Evolutionary conservation across 2,329 filamentous ascomycete genomes (phyloP).

Genomic region (Curvularia verruculosa): DNA sequence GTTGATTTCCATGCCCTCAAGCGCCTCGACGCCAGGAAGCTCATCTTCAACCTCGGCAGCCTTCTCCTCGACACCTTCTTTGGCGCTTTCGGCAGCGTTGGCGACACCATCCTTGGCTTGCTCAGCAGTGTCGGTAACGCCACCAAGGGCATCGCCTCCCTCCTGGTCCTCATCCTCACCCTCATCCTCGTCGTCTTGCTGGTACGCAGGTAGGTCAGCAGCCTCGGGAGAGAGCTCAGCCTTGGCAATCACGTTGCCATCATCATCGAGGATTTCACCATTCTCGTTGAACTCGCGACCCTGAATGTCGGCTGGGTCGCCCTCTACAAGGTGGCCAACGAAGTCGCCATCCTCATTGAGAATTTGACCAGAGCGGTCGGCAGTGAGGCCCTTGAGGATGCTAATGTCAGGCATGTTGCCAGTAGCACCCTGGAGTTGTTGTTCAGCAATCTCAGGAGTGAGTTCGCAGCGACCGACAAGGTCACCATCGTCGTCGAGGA

Average conservation of each 20-base stretch:
- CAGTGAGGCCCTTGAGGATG: conserved; percentile 56
- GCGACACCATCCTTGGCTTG: conserved; percentile 37
- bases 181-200: conserved; percentile 26
- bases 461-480: conserved; percentile 61
- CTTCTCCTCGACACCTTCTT: conserved; percentile 40
- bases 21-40: conserved; percentile 58
- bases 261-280: conserved; percentile 62
- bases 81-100: conserved; percentile 38
- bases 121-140: conserved; percentile 23
- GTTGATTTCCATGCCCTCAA: conserved; percentile 59
- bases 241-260: conserved; percentile 60
- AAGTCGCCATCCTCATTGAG: conserved; percentile 59
- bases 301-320: conserved; percentile 56
- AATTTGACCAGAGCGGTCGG: conserved; percentile 55
- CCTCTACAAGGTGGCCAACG: conserved; percentile 55
- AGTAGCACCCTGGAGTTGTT: conserved; percentile 49
- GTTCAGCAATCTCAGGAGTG: conserved; percentile 53
- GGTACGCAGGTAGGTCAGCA: conserved; percentile 47
- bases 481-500: conserved; percentile 61
- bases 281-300: conserved; percentile 59
- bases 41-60: conserved; percentile 55
- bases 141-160: conserved; percentile 31
- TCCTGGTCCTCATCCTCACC: conserved; percentile 40
- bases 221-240: conserved; percentile 58
- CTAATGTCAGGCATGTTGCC: conserved; percentile 53